Percentiles rank a stretch among this genome's conserved stretches.
These are phyloP conservation scores for Eucalyptus melliodora DNA, from an alignment of 345 rosid species.

Conservation along the genomic window DNA sequence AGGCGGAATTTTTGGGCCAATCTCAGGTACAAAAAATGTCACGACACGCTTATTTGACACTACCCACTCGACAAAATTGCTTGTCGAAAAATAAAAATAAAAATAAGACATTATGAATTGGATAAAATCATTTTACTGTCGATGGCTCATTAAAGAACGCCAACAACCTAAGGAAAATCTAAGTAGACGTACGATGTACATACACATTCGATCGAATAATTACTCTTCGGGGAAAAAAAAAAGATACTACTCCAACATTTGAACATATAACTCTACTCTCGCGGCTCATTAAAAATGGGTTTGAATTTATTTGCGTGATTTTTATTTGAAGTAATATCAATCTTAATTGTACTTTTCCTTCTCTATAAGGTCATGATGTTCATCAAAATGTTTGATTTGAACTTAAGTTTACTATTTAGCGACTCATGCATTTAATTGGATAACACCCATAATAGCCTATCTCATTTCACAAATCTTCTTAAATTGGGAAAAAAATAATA, in stretches of 20 bases:
- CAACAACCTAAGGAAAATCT: neutral
- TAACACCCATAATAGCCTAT: neutral
- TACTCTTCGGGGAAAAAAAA: neutral
- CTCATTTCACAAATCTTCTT: neutral
- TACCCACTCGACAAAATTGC: neutral
- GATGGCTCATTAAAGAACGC: neutral
- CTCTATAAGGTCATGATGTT: neutral
- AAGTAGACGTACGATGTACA: neutral
- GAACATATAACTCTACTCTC: neutral
- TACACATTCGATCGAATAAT: neutral
- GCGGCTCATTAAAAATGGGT: neutral
- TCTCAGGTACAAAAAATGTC: neutral
- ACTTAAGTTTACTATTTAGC: neutral
- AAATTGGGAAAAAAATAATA: neutral
- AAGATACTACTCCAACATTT: neutral
- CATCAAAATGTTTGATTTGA: neutral
- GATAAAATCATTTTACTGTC: neutral
- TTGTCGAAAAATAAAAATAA: neutral
- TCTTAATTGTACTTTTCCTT: neutral
- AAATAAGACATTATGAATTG: neutral
- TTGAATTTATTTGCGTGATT: neutral
- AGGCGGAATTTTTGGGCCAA: neutral
- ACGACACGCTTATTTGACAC: neutral
- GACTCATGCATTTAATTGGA: neutral
- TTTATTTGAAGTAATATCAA: neutral